These are phyloP conservation scores for Wickerhamiella infanticola DNA, from an alignment of 1,139 yeast species.

Conservation along the genomic window DNA sequence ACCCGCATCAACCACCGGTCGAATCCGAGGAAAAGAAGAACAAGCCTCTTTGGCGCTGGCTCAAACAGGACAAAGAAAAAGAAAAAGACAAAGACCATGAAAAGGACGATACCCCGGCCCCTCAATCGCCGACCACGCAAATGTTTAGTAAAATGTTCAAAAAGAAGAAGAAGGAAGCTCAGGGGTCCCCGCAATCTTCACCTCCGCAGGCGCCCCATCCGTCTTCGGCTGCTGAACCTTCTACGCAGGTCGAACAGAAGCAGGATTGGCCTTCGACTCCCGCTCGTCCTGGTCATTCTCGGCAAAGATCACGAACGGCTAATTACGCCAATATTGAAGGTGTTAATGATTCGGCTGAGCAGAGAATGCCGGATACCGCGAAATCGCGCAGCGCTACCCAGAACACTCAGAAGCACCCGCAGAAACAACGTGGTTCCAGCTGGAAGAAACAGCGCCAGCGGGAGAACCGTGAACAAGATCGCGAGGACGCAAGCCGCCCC, in stretches of 20 bases:
- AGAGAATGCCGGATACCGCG: background rate
- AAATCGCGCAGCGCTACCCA: background rate
- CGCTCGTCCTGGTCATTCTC: conserved; percentile 1
- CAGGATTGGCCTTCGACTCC: background rate
- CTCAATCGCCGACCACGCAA: conserved; percentile 7
- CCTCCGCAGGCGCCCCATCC: background rate
- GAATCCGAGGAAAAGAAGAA: background rate
- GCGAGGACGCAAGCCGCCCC: background rate
- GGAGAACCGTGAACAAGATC: background rate
- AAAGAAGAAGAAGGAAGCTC: conserved; percentile 8
- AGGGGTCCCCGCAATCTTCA: background rate
- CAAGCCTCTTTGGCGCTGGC: conserved; percentile 13
- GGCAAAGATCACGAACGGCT: conserved; percentile 1
- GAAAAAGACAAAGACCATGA: conserved; percentile 6
- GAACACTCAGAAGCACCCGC: background rate
- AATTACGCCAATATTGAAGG: background rate
- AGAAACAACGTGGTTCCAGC: background rate
- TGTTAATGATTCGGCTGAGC: background rate
- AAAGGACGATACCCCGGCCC: conserved; percentile 8
- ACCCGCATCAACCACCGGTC: background rate
- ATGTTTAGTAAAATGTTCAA: conserved; percentile 12
- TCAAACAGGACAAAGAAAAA: conserved; percentile 11
- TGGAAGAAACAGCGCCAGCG: background rate
- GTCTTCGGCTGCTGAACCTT: background rate
- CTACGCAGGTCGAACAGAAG: background rate